Conservation (phyloP, 2,329 filamentous ascomycete species). For the Fusarium oxysporum region DNA sequence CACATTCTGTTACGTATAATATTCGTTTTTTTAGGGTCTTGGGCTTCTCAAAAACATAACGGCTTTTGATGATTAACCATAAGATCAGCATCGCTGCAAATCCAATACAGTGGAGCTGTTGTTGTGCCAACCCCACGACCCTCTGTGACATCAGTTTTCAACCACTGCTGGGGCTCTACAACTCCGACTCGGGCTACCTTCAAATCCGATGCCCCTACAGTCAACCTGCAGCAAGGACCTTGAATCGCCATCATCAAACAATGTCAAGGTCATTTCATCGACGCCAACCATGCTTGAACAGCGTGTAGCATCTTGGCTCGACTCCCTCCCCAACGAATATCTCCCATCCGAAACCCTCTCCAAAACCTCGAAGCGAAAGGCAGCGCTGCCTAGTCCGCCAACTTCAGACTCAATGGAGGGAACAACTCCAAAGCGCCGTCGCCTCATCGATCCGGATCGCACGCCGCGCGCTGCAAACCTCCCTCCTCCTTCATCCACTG, state of each 20-base stretch:
- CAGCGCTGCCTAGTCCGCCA: not conserved
- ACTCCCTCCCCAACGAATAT: conserved; percentile 1
- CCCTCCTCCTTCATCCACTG: not conserved
- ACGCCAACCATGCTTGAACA: conserved; percentile 5
- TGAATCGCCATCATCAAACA: not conserved
- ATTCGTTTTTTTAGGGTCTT: accelerated
- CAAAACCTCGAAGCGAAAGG: conserved; percentile 5
- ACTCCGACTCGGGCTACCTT: not conserved
- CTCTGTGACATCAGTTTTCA: conserved; percentile 6
- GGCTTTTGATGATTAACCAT: not conserved
- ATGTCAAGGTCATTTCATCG: not conserved
- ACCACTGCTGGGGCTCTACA: not conserved
- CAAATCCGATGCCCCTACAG: not conserved
- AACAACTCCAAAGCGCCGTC: not conserved
- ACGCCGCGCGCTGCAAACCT: conserved; percentile 2
- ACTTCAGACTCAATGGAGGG: conserved; percentile 2
- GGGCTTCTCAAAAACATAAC: not conserved
- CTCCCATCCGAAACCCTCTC: not conserved
- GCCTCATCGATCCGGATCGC: not conserved
- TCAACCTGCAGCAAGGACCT: no score
- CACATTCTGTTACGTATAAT: accelerated
- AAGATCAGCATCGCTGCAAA: no score
- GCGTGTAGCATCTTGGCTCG: conserved; percentile 5
- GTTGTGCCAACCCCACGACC: not conserved
- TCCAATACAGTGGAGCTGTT: not conserved